A percentile compares a stretch with the other conserved stretches of the same genome.
These are phyloP conservation scores for Withania somnifera DNA, from an alignment of 305 asterid species.

Conservation along the genomic window DNA sequence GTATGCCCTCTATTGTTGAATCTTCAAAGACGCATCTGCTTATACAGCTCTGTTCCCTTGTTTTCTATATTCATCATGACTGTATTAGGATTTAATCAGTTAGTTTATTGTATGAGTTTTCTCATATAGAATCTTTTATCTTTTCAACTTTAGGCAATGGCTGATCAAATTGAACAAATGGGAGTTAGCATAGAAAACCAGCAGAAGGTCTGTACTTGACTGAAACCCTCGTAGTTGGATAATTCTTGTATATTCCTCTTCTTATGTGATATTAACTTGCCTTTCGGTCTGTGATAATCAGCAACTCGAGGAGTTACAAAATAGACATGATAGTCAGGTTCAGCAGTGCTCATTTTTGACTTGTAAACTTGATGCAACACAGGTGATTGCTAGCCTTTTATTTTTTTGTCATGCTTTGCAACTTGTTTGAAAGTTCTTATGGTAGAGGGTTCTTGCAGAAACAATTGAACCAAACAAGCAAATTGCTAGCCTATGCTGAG, in stretches of 20 bases:
- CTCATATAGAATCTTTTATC: neutral
- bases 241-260: too few relatives aligned
- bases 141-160: constrained; percentile 43
- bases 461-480: constrained; percentile 44
- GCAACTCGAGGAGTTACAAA: constrained; percentile 52
- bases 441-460: constrained; percentile 31
- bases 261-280: neutral
- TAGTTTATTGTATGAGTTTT: neutral
- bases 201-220: constrained; percentile 41
- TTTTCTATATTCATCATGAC: neutral
- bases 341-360: constrained; percentile 38
- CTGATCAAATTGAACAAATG: constrained; percentile 76
- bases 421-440: constrained; percentile 13
- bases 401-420: neutral
- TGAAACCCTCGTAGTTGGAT: neutral
- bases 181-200: constrained; percentile 47
- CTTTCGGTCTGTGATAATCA: constrained; percentile 17
- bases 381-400: constrained; percentile 22
- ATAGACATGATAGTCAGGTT: constrained; percentile 39
- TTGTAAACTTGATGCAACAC: constrained; percentile 41
- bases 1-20: neutral
- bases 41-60: neutral
- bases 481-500: constrained; percentile 38
- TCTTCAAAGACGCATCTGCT: neutral
- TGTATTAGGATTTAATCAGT: neutral